These are phyloP conservation scores for Naganishia vishniacii DNA, from an alignment of 768 basidiomycete species.

Conservation along the genomic window DNA sequence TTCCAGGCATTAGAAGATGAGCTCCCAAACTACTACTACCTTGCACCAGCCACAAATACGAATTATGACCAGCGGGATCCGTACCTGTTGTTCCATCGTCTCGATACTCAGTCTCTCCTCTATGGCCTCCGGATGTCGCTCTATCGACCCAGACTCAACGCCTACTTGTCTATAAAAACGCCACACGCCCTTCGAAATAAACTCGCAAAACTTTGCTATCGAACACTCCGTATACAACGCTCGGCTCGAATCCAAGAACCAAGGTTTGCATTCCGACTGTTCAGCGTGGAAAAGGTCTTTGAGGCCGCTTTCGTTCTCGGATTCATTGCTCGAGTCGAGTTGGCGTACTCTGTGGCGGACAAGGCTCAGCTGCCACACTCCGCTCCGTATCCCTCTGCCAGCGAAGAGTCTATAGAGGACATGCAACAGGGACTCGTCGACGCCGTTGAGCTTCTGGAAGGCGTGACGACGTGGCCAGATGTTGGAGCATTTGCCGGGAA, in stretches of 20 bases:
- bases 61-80: constrained; percentile 32
- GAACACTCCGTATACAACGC: constrained; percentile 34
- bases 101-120: constrained; percentile 35
- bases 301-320: constrained; percentile 36
- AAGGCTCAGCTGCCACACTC: neutral
- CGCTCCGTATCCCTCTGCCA: neutral
- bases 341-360: constrained; percentile 21
- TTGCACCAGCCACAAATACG: constrained; percentile 37
- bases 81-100: constrained; percentile 35
- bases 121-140: constrained; percentile 34
- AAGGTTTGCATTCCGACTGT: constrained; percentile 36
- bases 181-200: constrained; percentile 29
- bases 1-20: constrained; percentile 38
- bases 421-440: constrained; percentile 30
- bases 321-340: constrained; percentile 35
- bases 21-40: constrained; percentile 35
- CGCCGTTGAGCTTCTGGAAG: constrained; percentile 36
- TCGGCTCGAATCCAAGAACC: constrained; percentile 36
- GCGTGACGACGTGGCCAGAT: constrained; percentile 27
- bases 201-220: constrained; percentile 33
- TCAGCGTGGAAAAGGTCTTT: constrained; percentile 35
- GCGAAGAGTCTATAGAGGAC: neutral
- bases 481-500: constrained; percentile 26
- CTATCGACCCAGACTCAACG: constrained; percentile 35
- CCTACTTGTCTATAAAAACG: constrained; percentile 32